Percentiles rank a stretch among this genome's conserved stretches.
These are phyloP conservation scores for Zelonia costaricensis DNA, from an alignment of 208 protist species.

Conservation along the genomic window DNA sequence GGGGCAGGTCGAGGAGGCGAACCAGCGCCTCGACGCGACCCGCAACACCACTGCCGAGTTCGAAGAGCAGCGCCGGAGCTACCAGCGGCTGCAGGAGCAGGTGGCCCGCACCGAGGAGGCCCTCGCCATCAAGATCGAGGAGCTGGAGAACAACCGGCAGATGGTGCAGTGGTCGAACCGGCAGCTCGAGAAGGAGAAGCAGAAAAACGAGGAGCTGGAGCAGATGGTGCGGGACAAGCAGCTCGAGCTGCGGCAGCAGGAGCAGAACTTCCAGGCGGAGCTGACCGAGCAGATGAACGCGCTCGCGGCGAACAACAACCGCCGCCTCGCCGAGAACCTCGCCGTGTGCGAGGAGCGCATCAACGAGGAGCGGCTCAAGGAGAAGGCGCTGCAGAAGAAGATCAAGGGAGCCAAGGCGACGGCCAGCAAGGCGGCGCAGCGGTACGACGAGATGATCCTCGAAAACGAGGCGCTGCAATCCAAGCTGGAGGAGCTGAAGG, in stretches of 20 bases:
- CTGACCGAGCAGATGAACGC: slow-evolving; percentile 82
- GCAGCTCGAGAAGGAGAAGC: slow-evolving; percentile 85
- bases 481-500: slow-evolving; percentile 91
- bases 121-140: slow-evolving; percentile 73
- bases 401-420: slow-evolving; percentile 81
- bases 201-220: slow-evolving; percentile 82
- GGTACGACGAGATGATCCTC: slow-evolving; percentile 93
- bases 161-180: slow-evolving; percentile 89
- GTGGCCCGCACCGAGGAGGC: slow-evolving; percentile 67
- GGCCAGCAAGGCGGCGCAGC: slow-evolving; percentile 82
- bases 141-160: slow-evolving; percentile 83
- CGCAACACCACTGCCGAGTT: slow-evolving; percentile 68
- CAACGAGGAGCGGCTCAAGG: slow-evolving; percentile 76
- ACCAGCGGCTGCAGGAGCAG: slow-evolving; percentile 83
- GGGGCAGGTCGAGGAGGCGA: slow-evolving; percentile 51
- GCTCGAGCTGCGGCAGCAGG: slow-evolving; percentile 76
- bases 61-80: slow-evolving; percentile 80
- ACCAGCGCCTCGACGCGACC: slow-evolving; percentile 61
- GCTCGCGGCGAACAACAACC: slow-evolving; percentile 78
- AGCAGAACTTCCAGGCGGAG: slow-evolving; percentile 69
- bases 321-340: slow-evolving; percentile 76
- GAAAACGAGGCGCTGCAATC: slow-evolving; percentile 86
- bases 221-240: slow-evolving; percentile 67
- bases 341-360: slow-evolving; percentile 82
- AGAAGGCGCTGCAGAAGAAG: slow-evolving; percentile 85